phyloP scores from a whole-genome alignment of 1,284 basidiomycete genomes.

The Ceratobasidium sp. region DNA sequence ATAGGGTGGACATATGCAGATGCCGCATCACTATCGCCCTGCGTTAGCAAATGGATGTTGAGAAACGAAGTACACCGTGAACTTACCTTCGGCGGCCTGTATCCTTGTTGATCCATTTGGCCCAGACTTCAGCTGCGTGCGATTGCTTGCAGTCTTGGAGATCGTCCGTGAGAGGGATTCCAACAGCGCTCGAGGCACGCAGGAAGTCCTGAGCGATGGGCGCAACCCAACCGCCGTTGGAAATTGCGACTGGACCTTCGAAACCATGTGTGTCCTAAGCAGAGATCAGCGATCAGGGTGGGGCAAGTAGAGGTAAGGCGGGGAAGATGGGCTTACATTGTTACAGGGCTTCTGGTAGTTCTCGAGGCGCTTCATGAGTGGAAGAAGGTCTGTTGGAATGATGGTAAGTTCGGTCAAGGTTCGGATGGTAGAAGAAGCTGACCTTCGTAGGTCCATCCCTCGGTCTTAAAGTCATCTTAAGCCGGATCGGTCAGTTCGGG shows the following conservation, averaged over 20 bases:
- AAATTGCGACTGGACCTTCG: slow-evolving; percentile 78
- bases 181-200: slow-evolving; percentile 71
- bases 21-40: slow-evolving; percentile 21
- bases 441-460: slow-evolving; percentile 76
- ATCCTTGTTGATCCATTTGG: slow-evolving; percentile 80
- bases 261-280: slow-evolving; percentile 70
- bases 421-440: slow-evolving; percentile 42
- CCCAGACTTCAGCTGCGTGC: slow-evolving; percentile 80
- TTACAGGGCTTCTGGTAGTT: slow-evolving; percentile 77
- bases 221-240: slow-evolving; percentile 73
- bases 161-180: slow-evolving; percentile 67
- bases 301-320: slow-evolving; percentile 10
- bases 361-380: slow-evolving; percentile 80
- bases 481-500: not conserved
- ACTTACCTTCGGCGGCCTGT: slow-evolving; percentile 77
- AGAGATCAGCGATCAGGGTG: slow-evolving; percentile 54
- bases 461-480: slow-evolving; percentile 78
- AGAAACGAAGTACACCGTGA: too few species aligned
- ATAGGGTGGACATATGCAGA: slow-evolving; percentile 78
- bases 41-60: not conserved
- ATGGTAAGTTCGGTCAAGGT: not conserved
- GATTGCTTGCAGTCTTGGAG: slow-evolving; percentile 57
- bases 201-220: slow-evolving; percentile 77
- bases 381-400: slow-evolving; percentile 66
- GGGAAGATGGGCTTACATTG: slow-evolving; percentile 26